Base-by-base conservation (phyloP, 1,284 basidiomycete species). In the Mycena sp. region DNA sequence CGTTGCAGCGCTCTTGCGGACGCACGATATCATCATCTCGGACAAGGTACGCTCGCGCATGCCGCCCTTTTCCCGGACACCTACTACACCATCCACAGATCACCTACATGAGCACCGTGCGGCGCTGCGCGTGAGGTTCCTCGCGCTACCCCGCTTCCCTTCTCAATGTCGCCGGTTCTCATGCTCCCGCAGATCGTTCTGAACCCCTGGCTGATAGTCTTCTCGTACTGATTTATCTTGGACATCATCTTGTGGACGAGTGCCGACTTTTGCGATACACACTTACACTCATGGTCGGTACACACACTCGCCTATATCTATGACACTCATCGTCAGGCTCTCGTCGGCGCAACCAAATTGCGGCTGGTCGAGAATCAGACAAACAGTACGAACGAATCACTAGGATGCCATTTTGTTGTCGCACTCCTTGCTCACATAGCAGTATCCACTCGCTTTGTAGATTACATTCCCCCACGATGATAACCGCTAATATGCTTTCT, bases 151-250 rank as follows among this genome's bases (percentile, higher is more conserved):
- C n/a, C n/a, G n/a, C n/a, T n/a, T n/a, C n/a, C 38, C 45, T 50
- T 32, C 40, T 38, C 41, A 38, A 76, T 64, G 61, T 43, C 53
- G 65, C 46, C 45, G 40, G 25, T 62, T 85, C 67, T 41, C 62
- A 48, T 46, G 23, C 26, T 50, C 46, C 29, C 53, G 38, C 67
- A 89, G 86, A 88, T 92, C 69, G 83, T 91, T 44, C 80, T 92
- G 67, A 92, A 92, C 70, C 90, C 90, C 0, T 92, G 89, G 89
- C 78, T 91, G 66, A 91, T 91, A 89, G 87, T 91, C 65, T 91
- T 91, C 78, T 89, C 87, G 1, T 91, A 90, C 72, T 91, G 70
- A 77, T 35, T 7, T 32, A 12, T 26, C 19, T 44, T 30, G 60
- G 46, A 44, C 38, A 21, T 19, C 25, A 48, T 37, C 14, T 25